Percentiles rank a stretch among this genome's conserved stretches.
phyloP scores from a whole-genome alignment of 2,329 filamentous ascomycete genomes.

The Hypoxylon sp. region DNA sequence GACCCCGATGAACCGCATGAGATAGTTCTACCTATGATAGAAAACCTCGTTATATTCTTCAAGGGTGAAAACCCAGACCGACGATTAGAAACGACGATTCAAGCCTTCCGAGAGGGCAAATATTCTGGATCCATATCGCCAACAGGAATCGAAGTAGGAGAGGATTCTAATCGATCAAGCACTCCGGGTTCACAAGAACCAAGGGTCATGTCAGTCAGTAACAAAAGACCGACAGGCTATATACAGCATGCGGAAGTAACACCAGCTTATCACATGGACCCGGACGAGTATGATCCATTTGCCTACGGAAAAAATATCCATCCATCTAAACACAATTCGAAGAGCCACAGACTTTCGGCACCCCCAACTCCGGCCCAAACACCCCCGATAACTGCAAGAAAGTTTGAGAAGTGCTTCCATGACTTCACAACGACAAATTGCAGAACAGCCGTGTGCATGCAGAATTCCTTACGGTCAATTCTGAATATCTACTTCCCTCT shows the following conservation, averaged over 20 bases:
- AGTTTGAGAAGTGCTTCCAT: conserved; percentile 60
- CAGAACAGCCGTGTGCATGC: conserved; percentile 67
- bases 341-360: conserved; percentile 37
- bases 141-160: conserved; percentile 36
- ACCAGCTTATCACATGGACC: conserved; percentile 41
- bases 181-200: conserved; percentile 18
- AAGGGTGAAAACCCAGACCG: conserved; percentile 60
- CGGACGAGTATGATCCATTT: conserved; percentile 66
- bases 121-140: conserved; percentile 53
- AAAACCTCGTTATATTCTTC: conserved; percentile 71
- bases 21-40: conserved; percentile 66
- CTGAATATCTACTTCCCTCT: conserved; percentile 67
- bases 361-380: conserved; percentile 63
- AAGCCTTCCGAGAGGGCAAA: conserved; percentile 60
- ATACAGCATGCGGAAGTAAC: conserved; percentile 31
- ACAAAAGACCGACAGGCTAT: conserved; percentile 26
- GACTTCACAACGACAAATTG: conserved; percentile 60
- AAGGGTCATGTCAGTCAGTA: conserved; percentile 11
- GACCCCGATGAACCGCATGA: conserved; percentile 53
- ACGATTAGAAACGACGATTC: conserved; percentile 63
- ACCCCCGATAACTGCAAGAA: conserved; percentile 55
- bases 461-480: conserved; percentile 70
- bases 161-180: conserved; percentile 16
- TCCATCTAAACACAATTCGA: conserved; percentile 24
- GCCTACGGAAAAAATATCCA: conserved; percentile 47